phyloP scores from a whole-genome alignment of 768 basidiomycete species.

The Suillus subluteus region DNA sequence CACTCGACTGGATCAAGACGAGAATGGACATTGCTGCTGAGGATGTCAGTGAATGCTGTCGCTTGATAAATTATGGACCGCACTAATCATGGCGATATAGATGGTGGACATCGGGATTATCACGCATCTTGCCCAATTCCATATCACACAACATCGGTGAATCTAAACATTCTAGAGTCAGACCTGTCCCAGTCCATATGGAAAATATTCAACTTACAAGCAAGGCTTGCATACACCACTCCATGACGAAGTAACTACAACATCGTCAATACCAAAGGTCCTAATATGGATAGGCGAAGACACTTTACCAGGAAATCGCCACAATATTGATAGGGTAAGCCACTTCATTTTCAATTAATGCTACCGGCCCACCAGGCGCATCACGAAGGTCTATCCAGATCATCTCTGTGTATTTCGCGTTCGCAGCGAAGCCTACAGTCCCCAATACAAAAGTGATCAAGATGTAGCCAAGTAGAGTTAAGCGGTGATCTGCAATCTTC shows the following conservation, averaged over 20 bases:
- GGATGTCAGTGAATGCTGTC: background rate
- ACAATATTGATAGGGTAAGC: conserved; percentile 15
- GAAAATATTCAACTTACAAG: background rate
- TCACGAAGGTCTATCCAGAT: conserved; percentile 27
- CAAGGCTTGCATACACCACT: conserved; percentile 4
- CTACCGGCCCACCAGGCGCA: conserved; percentile 11
- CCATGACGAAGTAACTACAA: conserved; percentile 24
- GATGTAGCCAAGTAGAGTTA: conserved; percentile 10
- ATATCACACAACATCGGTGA: conserved; percentile 1
- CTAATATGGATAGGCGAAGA: background rate
- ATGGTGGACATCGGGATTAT: conserved; percentile 17
- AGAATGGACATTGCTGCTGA: conserved; percentile 4
- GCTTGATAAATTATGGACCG: conserved; percentile 4
- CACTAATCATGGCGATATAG: conserved; percentile 14
- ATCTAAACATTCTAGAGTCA: background rate
- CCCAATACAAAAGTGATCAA: conserved; percentile 14
- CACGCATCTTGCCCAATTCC: conserved; percentile 1
- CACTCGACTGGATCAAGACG: background rate
- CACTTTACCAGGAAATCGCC: conserved; percentile 10
- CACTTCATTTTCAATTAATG: conserved; percentile 14
- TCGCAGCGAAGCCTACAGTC: conserved; percentile 14
- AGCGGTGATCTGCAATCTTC: conserved; percentile 5
- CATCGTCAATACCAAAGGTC: background rate
- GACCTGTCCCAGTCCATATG: conserved; percentile 14
- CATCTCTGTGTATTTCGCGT: conserved; percentile 25